phyloP scores from a whole-genome alignment of 2,329 filamentous ascomycete genomes.

The Karstenula rhodostoma region DNA sequence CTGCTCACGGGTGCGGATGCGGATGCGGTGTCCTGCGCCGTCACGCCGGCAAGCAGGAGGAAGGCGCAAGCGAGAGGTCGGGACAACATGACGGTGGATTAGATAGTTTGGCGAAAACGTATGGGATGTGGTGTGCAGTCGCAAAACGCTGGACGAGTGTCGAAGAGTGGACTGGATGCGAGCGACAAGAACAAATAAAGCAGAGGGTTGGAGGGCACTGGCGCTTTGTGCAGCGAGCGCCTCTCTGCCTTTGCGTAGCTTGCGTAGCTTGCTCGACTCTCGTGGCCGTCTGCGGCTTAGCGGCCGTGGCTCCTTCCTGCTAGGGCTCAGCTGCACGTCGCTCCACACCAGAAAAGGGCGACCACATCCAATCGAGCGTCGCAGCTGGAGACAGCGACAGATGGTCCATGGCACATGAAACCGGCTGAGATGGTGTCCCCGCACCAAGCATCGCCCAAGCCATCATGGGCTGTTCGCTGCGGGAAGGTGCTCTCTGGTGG shows the following conservation, averaged over 20 bases:
- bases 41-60: constrained; percentile 39
- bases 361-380: constrained; percentile 4
- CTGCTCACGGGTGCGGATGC: no score
- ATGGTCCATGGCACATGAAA: constrained; percentile 22
- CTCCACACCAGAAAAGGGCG: constrained; percentile 18
- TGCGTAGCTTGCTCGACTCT: constrained; percentile 11
- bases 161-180: not conserved
- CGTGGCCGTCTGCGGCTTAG: constrained; percentile 14
- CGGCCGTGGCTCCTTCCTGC: constrained; percentile 45
- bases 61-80: constrained; percentile 31
- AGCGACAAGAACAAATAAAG: not conserved
- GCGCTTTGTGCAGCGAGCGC: constrained; percentile 7
- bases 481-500: not conserved
- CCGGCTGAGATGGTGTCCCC: constrained; percentile 12
- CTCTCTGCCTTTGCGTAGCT: constrained; percentile 10
- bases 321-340: constrained; percentile 33
- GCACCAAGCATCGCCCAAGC: not conserved
- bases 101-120: not conserved
- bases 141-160: not conserved
- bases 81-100: constrained; percentile 28
- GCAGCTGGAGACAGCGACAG: constrained; percentile 7
- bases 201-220: constrained; percentile 5
- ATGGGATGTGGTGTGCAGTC: not conserved
- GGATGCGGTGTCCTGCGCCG: constrained; percentile 27
- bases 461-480: not conserved